These are phyloP conservation scores for Pulveroboletus ravenelii DNA, from an alignment of 768 basidiomycete species.

Conservation along the genomic window DNA sequence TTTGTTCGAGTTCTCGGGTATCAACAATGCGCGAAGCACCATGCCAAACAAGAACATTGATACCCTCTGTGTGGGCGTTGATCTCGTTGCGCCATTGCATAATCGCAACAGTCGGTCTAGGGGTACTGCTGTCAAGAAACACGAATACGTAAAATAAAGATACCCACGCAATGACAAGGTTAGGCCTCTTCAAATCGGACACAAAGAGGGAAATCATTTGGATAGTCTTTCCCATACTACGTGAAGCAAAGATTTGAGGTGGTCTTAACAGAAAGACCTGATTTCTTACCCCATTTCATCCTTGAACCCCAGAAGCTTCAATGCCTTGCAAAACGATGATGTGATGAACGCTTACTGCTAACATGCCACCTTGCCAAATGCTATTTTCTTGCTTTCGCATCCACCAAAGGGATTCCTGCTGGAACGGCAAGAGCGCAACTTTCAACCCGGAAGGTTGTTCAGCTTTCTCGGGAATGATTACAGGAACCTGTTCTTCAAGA, in stretches of 20 bases:
- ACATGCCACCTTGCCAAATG: conserved; percentile 86
- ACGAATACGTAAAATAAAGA: not conserved
- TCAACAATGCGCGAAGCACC: conserved; percentile 70
- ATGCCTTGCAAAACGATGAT: not conserved
- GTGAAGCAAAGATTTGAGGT: conserved; percentile 9
- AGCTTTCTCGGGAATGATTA: conserved; percentile 62
- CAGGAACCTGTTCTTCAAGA: conserved; percentile 55
- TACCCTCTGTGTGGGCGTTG: conserved; percentile 71
- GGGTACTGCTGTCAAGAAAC: not conserved
- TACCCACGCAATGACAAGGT: conserved; percentile 88
- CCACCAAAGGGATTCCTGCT: conserved; percentile 92
- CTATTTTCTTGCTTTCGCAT: conserved; percentile 91
- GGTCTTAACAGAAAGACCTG: not conserved
- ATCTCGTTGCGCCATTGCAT: conserved; percentile 96
- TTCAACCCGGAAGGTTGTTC: conserved; percentile 82
- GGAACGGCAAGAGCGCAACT: conserved; percentile 86
- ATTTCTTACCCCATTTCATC: conserved; percentile 84
- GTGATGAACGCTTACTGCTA: conserved; percentile 57
- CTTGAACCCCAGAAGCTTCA: conserved; percentile 32
- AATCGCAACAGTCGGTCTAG: conserved; percentile 48
- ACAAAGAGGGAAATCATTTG: conserved; percentile 91
- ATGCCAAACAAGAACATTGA: conserved; percentile 92
- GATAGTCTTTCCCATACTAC: conserved; percentile 91
- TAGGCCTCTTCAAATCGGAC: conserved; percentile 72
- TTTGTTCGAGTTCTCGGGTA: conserved; percentile 66